Conservation (phyloP, 129 eudicot genomes). For the Tanacetum coccineum region DNA sequence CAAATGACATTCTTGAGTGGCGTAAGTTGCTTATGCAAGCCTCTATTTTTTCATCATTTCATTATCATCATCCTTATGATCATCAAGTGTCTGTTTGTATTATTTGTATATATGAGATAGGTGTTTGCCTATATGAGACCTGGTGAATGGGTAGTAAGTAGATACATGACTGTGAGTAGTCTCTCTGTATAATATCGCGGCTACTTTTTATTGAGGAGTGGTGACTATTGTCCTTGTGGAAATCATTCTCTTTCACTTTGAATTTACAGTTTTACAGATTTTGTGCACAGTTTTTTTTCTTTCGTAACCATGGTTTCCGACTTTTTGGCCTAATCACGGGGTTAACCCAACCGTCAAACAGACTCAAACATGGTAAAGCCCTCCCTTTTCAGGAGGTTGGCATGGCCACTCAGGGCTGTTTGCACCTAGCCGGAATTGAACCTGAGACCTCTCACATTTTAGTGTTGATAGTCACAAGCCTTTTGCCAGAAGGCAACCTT, state of each 20-base stretch:
- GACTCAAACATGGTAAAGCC: too few relatives aligned
- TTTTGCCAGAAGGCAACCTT: too few relatives aligned
- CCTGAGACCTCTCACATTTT: too few relatives aligned
- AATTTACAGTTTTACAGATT: background rate
- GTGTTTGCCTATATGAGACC: constrained; percentile 2
- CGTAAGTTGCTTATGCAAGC: constrained; percentile 57
- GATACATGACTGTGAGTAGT: background rate
- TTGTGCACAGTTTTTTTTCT: too few relatives aligned
- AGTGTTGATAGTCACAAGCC: too few relatives aligned
- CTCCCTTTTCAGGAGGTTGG: too few relatives aligned
- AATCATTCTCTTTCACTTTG: background rate
- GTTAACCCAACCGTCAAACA: too few relatives aligned
- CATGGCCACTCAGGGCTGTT: too few relatives aligned
- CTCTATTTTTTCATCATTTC: constrained; percentile 2
- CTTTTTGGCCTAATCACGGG: too few relatives aligned
- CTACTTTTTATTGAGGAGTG: background rate
- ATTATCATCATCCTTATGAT: background rate
- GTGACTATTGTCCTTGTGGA: background rate
- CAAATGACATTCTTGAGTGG: constrained; percentile 98
- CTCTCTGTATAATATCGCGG: background rate
- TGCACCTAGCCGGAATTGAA: too few relatives aligned
- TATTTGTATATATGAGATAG: background rate
- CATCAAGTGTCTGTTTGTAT: background rate
- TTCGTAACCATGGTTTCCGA: too few relatives aligned
- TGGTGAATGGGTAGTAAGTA: constrained; percentile 6